Base-by-base conservation (phyloP, 1,139 yeast species). In the Spencermartinsiella ligniputridi region DNA sequence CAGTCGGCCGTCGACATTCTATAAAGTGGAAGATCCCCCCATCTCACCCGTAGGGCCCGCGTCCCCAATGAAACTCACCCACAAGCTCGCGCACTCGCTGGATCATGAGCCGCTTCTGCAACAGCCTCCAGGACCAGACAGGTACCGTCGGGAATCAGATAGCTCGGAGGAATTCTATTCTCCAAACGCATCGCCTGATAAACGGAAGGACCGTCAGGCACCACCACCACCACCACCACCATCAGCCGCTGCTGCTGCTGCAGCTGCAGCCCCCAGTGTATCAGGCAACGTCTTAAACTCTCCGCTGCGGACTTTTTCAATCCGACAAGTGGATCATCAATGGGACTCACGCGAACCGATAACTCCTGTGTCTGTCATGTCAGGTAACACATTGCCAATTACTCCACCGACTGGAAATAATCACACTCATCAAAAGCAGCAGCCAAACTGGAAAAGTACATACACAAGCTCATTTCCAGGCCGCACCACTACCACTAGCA, bases 1-100 rank as follows among this genome's bases (percentile, higher is more conserved):
- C 20, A 39, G 46, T 16, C 34, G 42, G 15, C 42, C 42, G 4
- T 42, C 57, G 21, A 55, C 58, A 8, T 47, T 55, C 39, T 56
- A 54, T 44, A 52, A 51, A 24, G 40, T 42, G 12, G 50, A 48
- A 38, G 44, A 48, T 17, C 34, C 9, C 6, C 9, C 6, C 6
- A 22, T 11, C 25, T 22, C 25, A 22, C 25, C 25, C 9, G n/a
- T n/a, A n/a, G 6, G 9, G 25, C 25, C 25, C 6, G 25, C 25
- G 11, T 22, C 25, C 6, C 25, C 25, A 22, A 11, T 22, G 25
- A 11, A 6, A 8, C 25, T 8, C 11, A 6, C 8, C 12, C 32
- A 27, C 32, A 9, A 27, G 12, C 5, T 27, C 13, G 8, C 32
- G 15, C 32, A 27, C 15, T 27, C 32, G 32, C 32, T 27, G 5